Base-by-base conservation (phyloP, 208 protist species). In the Trypanosoma scelopori region DNA sequence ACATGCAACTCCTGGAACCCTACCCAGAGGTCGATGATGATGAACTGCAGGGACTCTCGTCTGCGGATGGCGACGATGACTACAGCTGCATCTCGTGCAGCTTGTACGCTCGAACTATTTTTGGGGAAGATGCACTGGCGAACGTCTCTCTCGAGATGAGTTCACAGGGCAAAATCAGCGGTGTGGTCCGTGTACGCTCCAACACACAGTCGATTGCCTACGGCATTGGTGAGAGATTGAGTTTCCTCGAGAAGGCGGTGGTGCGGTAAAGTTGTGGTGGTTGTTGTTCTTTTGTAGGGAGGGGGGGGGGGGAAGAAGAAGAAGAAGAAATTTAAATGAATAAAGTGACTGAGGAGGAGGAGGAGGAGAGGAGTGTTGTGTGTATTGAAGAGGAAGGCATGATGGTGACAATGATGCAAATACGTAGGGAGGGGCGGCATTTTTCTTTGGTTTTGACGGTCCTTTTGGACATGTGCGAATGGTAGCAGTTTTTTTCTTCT, bases 131-230 rank as follows among this genome's bases (percentile, higher is more conserved):
- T 65, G 98, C 96, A 16, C 68, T 99, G 16, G 95, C 97, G 9
- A 99, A 99, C 71, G 81, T 99, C n/a, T 95, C 80, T 43, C 46
- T 96, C 9, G 91, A 96, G 76, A 65, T 71, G 30, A 74, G 82
- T 27, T 35, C 28, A 0, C 79, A 85, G 9, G 93, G 89, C 18
- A 82, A 84, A 58, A 93, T 99, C 52, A 83, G 56, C n/a, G 98
- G 98, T 42, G 95, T 97, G 53, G 91, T 99, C 43, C 91, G 98
- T 37, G 98, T 99, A 45, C 91, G 98, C 52, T 87, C 86, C 55
- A 98, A 99, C 71, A 98, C 96, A 30, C 98, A 99, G 76, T 97
- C 97, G 49, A 98, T 99, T 72, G 98, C 98, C 23, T 95, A 99
- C 47, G 91, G 88, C 46, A 88, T 99, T n/a, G 98, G 98, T 23